phyloP scores from a whole-genome alignment of 176 grass and related monocot genomes.

The Cenchrus purpureus region DNA sequence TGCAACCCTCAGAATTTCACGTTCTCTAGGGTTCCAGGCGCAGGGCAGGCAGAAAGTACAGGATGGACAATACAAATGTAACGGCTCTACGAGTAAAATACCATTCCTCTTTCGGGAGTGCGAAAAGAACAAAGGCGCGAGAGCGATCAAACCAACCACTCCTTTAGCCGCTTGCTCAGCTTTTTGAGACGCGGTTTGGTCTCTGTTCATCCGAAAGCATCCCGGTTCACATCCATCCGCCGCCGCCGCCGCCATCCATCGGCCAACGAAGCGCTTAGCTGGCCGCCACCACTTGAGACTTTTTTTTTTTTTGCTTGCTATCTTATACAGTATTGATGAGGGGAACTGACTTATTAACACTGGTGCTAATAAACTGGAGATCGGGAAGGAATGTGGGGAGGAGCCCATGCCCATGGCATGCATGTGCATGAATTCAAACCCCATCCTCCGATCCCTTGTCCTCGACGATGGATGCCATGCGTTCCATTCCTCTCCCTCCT shows the following conservation, averaged over 20 bases:
- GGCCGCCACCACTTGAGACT: background rate
- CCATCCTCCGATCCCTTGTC: conserved; percentile 10
- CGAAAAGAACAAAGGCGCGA: background rate
- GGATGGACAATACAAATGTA: background rate
- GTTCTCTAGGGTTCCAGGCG: background rate
- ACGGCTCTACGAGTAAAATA: background rate
- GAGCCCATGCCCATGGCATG: background rate
- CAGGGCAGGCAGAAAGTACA: background rate
- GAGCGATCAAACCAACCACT: conserved; percentile 20
- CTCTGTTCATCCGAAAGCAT: conserved; percentile 7
- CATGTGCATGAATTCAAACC: background rate
- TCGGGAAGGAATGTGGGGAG: too few species aligned
- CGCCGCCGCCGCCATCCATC: background rate
- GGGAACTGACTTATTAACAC: too few species aligned
- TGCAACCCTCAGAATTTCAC: background rate
- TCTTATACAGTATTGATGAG: too few species aligned
- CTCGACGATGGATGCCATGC: background rate
- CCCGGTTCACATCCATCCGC: background rate
- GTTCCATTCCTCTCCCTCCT: background rate
- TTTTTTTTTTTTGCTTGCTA: background rate
- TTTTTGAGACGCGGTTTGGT: conserved; percentile 33
- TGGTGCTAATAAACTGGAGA: background rate
- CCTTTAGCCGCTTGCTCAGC: conserved; percentile 27
- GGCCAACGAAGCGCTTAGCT: conserved; percentile 29
- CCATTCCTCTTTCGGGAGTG: background rate